A percentile compares a stretch with the other conserved stretches of the same genome.
Evolutionary conservation across 2,329 filamentous ascomycete genomes (phyloP).

Genomic region (Nannizziopsis barbatae): DNA sequence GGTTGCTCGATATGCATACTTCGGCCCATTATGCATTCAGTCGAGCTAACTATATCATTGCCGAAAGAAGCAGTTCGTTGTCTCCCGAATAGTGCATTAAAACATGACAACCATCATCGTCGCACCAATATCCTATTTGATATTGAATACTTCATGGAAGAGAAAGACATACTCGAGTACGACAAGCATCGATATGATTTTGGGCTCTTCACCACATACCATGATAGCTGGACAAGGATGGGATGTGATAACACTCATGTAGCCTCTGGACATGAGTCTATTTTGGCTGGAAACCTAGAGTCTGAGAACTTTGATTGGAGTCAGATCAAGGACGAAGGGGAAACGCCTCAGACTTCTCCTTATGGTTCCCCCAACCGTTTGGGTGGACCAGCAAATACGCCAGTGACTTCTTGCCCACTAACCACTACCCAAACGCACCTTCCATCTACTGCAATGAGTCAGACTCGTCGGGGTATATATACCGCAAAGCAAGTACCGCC

Average conservation of each 20-base stretch:
- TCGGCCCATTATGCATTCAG: not conserved
- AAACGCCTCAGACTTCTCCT: not conserved
- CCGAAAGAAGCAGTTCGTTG: too few relatives aligned
- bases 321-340: conserved; percentile 3
- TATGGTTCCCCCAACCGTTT: not conserved
- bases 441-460: too few relatives aligned
- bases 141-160: conserved; percentile 8
- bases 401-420: too few relatives aligned
- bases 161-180: not conserved
- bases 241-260: not conserved
- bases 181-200: conserved; percentile 11
- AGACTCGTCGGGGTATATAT: too few relatives aligned
- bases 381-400: too few relatives aligned
- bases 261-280: not conserved
- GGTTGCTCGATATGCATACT: conserved; percentile 9
- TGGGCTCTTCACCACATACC: conserved; percentile 8
- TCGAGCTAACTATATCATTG: not conserved
- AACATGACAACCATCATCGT: not conserved
- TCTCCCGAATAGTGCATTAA: too few relatives aligned
- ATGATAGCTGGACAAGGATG: not conserved
- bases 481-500: too few relatives aligned
- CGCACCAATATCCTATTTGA: conserved; percentile 7
- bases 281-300: conserved; percentile 2
- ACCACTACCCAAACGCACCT: too few relatives aligned
- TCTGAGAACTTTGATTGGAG: conserved; percentile 7